Evolutionary conservation across 169 alveolate genomes (phyloP).

Genomic region (Plasmodium malariae): DNA sequence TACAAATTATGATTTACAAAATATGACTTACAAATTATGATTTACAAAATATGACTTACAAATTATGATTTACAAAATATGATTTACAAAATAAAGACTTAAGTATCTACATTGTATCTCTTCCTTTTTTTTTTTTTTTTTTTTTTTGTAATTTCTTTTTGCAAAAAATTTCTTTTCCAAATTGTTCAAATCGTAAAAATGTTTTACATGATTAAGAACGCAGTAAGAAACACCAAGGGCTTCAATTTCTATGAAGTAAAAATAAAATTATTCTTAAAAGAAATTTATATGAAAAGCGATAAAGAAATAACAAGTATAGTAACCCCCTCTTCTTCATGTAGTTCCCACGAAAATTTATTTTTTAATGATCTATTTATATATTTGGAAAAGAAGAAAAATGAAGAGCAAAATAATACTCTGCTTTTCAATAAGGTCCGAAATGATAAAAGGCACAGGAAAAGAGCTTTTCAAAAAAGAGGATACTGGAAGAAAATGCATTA

Average conservation of each 20-base stretch:
- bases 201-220: conserved; percentile 40
- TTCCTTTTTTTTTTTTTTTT: no score
- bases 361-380: conserved; percentile 33
- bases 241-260: conserved; percentile 15
- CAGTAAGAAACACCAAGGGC: conserved; percentile 18
- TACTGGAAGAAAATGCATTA: conserved; percentile 76
- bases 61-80: no score
- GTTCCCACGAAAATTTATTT: conserved; percentile 9
- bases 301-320: background rate
- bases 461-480: conserved; percentile 75
- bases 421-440: conserved; percentile 67
- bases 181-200: no score
- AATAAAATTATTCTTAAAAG: conserved; percentile 28
- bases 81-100: no score
- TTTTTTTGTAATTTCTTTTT: no score
- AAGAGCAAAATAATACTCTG: conserved; percentile 22
- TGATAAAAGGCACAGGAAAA: conserved; percentile 55
- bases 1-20: no score
- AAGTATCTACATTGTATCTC: no score
- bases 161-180: no score
- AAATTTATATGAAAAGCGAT: background rate
- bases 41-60: no score
- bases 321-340: background rate
- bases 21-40: no score
- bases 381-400: conserved; percentile 16